Base-by-base conservation (phyloP, 139 green algal species). In the Picochlorum sp. region DNA sequence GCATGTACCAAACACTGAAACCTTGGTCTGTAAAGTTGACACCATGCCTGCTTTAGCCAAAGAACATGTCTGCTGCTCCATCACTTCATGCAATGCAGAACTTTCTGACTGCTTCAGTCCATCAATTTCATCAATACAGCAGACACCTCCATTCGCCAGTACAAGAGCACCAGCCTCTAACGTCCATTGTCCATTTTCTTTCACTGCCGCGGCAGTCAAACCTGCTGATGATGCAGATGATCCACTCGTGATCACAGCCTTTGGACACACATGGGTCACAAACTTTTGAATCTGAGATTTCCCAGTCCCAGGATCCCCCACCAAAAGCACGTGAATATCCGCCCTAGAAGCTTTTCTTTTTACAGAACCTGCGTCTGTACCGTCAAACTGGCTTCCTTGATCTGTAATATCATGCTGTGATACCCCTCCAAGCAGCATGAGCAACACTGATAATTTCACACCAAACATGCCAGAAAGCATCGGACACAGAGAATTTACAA, bases 11-110 rank as follows among this genome's bases (percentile, higher is more conserved):
- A 94, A 67, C 10, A 92, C 76, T 11, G 81, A 77, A 26, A 79
- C 82, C 38, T 85, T 79, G 0, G 91, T 91, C 63, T 57, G 68
- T 4, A 97, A 78, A 21, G 78, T 95, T 18, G 88, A 90, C 26
- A 98, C 67, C 72, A 97, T 72, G 38, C 90, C 91, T 16, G 91
- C 88, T 78, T 97, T 97, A 38, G 90, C 90, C 1, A 97, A 76
- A 57, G 83, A 84, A 49, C 95, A 67, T 1, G 84, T 96, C 74
- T 97, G 90, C 71, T 97, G 90, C 82, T 97, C 90, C 90, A 97
- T 95, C 13, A 86, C 90, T 71, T 97, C 90, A 47, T 95, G 90
- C 7, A 97, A 79, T 49, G 83, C 83, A 4, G 80, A 82, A 6
- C 83, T 81, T 66, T 96, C 92, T 2, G 59, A 58, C 63, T 92